Evolutionary conservation across 352 stramenopile species (phyloP), one percentile per base, ranked within the genome.

Genomic region (Phytophthora parvispora): DNA sequence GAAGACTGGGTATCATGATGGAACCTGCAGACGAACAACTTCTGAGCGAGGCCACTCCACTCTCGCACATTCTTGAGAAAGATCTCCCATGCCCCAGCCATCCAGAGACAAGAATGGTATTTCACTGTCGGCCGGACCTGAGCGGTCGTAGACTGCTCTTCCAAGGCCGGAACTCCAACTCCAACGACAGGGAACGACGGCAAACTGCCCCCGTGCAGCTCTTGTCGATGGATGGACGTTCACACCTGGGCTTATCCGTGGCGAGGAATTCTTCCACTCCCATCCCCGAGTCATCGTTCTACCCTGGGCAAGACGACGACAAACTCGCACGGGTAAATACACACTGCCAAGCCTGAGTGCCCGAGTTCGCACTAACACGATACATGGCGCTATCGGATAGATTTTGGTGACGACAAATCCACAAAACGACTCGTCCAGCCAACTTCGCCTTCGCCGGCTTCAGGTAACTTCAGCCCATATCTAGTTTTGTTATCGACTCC

Each of bases 371-470:
- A 48, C 6, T 12, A 25, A 52, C 13, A 22, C 8, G 36, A n/a
- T 15, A 13, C 4, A 16, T 25, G 18, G 0, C 51, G 5, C 12
- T 31, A 5, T 12, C n/a, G n/a, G n/a, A n/a, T 40, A 60, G 62
- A 67, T 87, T 45, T 55, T 92, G 9, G 80, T 90, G 51, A 83
- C 78, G 8, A 83, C 69, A n/a, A 78, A 84, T 1, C 36, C 62
- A 1, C 48, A 84, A 4, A 60, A 60, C 6, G 81, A 90, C 36
- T 15, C 58, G 0, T 54, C 62, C 3, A 86, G 77, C 16, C 60
- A 80, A 32, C 50, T 31, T 8, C 74, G 80, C 2, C 60, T 88
- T 29, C 81, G 70, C n/a, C 66, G 63, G 28, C 61, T 86, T 1
- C 69, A 86, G 78, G 64, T 67, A n/a, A 58, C 32, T 43, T 43